Percentiles rank a stretch among this genome's conserved stretches.
phyloP scores from a whole-genome alignment of 2,329 filamentous ascomycete genomes.

The Daldinia sp. region DNA sequence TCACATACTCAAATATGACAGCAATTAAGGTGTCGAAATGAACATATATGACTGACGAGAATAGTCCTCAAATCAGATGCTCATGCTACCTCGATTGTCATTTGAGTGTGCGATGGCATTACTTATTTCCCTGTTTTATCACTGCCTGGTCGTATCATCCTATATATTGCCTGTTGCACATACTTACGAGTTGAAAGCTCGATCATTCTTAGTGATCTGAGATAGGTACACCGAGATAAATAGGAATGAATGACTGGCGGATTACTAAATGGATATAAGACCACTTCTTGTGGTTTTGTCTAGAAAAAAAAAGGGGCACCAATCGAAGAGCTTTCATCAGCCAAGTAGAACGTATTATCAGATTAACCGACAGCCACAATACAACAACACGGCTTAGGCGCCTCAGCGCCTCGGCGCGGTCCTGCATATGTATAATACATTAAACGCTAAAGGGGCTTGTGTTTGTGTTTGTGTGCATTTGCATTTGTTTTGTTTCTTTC shows the following conservation, averaged over 20 bases:
- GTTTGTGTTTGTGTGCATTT: not conserved
- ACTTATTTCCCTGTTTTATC: not conserved
- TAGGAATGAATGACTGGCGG: not conserved
- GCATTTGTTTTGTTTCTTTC: slow-evolving; percentile 1
- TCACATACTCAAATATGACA: too few species aligned
- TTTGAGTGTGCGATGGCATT: not conserved
- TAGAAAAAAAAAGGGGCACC: not conserved
- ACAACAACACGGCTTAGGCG: slow-evolving; percentile 13
- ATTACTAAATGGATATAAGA: not conserved
- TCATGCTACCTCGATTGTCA: not conserved
- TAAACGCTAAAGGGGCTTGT: too few species aligned
- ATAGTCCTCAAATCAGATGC: not conserved
- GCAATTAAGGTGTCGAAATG: too few species aligned
- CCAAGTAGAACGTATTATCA: not conserved
- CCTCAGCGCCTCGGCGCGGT: slow-evolving; percentile 13
- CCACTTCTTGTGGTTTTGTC: not conserved
- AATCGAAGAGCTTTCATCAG: not conserved
- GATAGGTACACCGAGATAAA: not conserved
- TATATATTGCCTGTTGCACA: too few species aligned
- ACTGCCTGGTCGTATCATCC: not conserved
- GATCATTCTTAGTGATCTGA: not conserved
- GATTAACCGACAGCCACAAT: slow-evolving; percentile 8
- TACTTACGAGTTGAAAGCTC: not conserved
- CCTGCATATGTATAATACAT: not conserved
- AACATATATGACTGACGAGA: too few species aligned